Percentiles rank a stretch among this genome's conserved stretches.
Conservation (phyloP, 139 green algal genomes). For the Chlorella sp. region DNA sequence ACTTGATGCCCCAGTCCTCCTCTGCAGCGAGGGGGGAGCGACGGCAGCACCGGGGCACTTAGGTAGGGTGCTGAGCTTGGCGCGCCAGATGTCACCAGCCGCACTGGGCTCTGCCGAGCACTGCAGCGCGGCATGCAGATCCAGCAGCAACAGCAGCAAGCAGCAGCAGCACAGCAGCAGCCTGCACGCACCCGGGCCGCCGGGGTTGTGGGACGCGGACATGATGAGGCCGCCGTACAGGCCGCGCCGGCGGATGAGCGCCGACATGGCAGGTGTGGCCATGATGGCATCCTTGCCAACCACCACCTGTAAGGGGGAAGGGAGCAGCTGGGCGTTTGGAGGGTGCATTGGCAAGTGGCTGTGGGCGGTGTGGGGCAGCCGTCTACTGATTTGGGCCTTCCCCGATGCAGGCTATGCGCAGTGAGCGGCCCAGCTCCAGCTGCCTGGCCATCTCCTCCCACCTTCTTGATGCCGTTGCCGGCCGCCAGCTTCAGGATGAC, state of each 20-base stretch:
- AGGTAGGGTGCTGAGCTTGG: no score
- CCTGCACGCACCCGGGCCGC: slow-evolving; percentile 68
- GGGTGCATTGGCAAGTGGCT: background rate
- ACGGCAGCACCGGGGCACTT: no score
- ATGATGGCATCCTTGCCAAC: slow-evolving; percentile 97
- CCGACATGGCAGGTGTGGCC: slow-evolving; percentile 97
- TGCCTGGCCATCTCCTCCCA: background rate
- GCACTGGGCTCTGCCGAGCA: no score
- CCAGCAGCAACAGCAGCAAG: background rate
- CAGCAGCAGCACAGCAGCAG: background rate
- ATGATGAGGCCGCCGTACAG: slow-evolving; percentile 98
- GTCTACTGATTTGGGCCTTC: no score
- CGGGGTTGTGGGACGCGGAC: slow-evolving; percentile 98
- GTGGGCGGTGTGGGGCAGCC: no score
- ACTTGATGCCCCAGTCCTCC: slow-evolving; percentile 99
- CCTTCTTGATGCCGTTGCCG: slow-evolving; percentile 78
- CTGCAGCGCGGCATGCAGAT: no score
- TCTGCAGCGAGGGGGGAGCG: no score
- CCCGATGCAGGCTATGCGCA: no score
- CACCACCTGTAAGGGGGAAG: slow-evolving; percentile 59
- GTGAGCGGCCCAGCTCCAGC: background rate
- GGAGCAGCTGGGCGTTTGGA: background rate
- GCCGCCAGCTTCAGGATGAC: slow-evolving; percentile 98
- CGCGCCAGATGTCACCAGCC: no score
- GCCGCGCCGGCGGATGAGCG: slow-evolving; percentile 91